Percentiles rank a stretch among this genome's conserved stretches.
These are phyloP conservation scores for Kodamaea kaohsiungensis DNA, from an alignment of 805 yeast genomes.

Conservation along the genomic window DNA sequence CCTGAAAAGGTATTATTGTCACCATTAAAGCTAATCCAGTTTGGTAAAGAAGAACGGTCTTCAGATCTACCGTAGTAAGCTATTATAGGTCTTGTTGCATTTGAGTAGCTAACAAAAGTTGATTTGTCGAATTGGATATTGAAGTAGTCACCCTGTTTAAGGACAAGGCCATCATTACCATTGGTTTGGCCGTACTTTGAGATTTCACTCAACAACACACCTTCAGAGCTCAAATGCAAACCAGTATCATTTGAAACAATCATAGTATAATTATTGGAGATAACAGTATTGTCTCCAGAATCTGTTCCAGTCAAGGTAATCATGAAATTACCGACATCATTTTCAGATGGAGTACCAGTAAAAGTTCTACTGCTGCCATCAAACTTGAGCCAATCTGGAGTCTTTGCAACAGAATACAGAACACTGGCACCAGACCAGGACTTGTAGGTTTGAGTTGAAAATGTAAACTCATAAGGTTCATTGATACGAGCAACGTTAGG, in stretches of 20 bases:
- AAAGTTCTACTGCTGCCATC: conserved; percentile 62
- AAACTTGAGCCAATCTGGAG: conserved; percentile 81
- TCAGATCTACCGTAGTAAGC: conserved; percentile 80
- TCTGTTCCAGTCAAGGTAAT: conserved; percentile 68
- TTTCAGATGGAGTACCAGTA: conserved; percentile 63
- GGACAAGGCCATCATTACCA: conserved; percentile 71
- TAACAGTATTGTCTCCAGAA: conserved; percentile 44
- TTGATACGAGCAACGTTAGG: conserved; percentile 85
- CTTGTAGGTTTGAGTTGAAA: conserved; percentile 69
- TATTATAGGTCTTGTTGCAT: conserved; percentile 50
- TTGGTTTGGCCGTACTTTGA: conserved; percentile 71
- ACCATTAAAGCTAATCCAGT: conserved; percentile 77
- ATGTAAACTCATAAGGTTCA: conserved; percentile 59
- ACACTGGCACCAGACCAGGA: conserved; percentile 41
- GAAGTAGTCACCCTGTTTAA: conserved; percentile 69
- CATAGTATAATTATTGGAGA: conserved; percentile 54
- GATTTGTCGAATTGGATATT: conserved; percentile 60
- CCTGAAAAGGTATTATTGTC: conserved; percentile 72
- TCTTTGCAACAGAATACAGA: conserved; percentile 52
- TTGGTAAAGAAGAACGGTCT: conserved; percentile 86
- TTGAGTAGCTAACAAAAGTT: conserved; percentile 51
- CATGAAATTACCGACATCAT: conserved; percentile 43
- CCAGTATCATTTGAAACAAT: conserved; percentile 61
- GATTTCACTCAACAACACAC: conserved; percentile 53
- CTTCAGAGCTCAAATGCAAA: conserved; percentile 46